phyloP scores from a whole-genome alignment of 139 green algal species.

The Desmodesmus armatus region DNA sequence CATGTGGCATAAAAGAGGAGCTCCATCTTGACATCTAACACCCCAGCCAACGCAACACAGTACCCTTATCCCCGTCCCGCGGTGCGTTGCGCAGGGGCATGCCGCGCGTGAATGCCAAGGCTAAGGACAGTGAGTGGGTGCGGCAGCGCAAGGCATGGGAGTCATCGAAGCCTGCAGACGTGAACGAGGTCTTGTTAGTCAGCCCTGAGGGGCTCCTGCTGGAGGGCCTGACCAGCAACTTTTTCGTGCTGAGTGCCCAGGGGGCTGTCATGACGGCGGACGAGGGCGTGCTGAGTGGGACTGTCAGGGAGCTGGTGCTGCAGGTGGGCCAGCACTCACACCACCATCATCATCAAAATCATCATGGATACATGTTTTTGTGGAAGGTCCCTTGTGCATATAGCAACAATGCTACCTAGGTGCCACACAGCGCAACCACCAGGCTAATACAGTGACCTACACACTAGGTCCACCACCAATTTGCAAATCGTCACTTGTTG shows the following conservation, averaged over 20 bases:
- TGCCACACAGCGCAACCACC: too few relatives aligned
- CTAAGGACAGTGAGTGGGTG: conserved; percentile 82
- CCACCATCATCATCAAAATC: neutral
- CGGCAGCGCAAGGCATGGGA: conserved; percentile 61
- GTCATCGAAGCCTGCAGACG: conserved; percentile 37
- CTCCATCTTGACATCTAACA: too few relatives aligned
- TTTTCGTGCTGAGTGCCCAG: conserved; percentile 64
- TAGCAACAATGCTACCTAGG: too few relatives aligned
- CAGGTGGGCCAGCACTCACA: neutral
- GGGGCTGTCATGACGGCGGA: conserved; percentile 65
- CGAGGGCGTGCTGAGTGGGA: conserved; percentile 68
- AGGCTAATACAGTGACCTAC: too few relatives aligned
- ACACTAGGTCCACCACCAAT: too few relatives aligned
- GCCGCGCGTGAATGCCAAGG: conserved; percentile 64
- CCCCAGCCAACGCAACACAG: too few relatives aligned
- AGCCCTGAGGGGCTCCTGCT: conserved; percentile 48
- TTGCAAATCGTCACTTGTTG: too few relatives aligned
- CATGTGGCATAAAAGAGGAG: too few relatives aligned
- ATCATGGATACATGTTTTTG: too few relatives aligned
- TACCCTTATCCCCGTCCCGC: too few relatives aligned
- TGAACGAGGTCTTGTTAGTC: conserved; percentile 52
- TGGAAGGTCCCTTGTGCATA: too few relatives aligned
- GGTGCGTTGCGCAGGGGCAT: conserved; percentile 56
- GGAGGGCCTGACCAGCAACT: conserved; percentile 70
- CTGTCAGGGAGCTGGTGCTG: conserved; percentile 65